phyloP scores from a whole-genome alignment of 805 yeast species.

The Sungouiella thailandica region DNA sequence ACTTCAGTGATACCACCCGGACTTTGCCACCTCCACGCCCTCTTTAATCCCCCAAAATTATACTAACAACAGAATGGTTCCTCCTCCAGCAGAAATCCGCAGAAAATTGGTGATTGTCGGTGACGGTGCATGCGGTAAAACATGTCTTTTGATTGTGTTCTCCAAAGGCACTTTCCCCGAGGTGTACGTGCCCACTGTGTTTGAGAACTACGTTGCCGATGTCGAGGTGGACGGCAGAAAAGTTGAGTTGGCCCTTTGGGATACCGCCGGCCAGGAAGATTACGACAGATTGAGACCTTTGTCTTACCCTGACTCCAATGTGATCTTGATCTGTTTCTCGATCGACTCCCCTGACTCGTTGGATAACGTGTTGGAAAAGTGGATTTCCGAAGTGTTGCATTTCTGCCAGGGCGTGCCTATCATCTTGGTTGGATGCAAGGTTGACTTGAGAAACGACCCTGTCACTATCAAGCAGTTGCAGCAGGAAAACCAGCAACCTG shows the following conservation, averaged over 20 bases:
- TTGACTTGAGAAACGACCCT: constrained; percentile 29
- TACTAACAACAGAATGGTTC: constrained; percentile 18
- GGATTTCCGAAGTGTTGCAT: constrained; percentile 39
- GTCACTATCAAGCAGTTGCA: constrained; percentile 23
- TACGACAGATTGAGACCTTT: constrained; percentile 39
- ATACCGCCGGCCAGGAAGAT: constrained; percentile 29
- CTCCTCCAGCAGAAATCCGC: constrained; percentile 25
- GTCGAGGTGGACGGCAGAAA: constrained; percentile 58
- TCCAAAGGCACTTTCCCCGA: constrained; percentile 29
- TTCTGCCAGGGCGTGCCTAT: constrained; percentile 34
- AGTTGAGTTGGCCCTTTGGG: constrained; percentile 49
- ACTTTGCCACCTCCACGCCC: too few species aligned
- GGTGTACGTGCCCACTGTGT: constrained; percentile 49
- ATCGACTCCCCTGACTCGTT: constrained; percentile 28
- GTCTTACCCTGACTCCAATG: constrained; percentile 36
- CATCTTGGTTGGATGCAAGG: constrained; percentile 34
- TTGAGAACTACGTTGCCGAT: constrained; percentile 96
- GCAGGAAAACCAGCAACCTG: constrained; percentile 19
- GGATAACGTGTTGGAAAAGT: constrained; percentile 32
- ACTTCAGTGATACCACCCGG: neutral
- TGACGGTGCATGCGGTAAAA: constrained; percentile 30
- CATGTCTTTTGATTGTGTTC: constrained; percentile 28
- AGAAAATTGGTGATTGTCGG: constrained; percentile 29
- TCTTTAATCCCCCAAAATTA: too few species aligned
- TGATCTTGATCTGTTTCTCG: constrained; percentile 35